Evolutionary conservation across 2,329 filamentous ascomycete genomes (phyloP).

Genomic region (Neurospora crassa): DNA sequence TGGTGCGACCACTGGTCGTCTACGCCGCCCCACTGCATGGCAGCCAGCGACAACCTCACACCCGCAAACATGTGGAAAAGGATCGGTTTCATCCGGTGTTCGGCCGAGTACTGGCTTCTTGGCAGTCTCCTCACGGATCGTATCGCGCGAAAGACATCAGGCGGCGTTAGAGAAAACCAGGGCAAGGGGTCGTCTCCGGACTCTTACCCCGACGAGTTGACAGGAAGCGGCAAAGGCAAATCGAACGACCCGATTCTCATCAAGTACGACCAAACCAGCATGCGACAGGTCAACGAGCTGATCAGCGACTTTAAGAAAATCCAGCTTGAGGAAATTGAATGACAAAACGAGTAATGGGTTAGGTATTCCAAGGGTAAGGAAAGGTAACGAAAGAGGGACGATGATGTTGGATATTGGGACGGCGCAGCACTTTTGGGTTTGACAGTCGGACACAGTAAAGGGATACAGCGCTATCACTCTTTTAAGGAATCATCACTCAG

Average conservation of each 20-base stretch:
- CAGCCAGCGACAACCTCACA: slow-evolving; percentile 9
- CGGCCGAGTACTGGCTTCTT: slow-evolving; percentile 27
- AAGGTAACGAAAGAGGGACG: neutral
- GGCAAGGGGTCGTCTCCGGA: neutral
- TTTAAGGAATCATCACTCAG: neutral
- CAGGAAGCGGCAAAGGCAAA: slow-evolving; percentile 4
- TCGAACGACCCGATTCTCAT: slow-evolving; percentile 22
- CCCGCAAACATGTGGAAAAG: slow-evolving; percentile 24
- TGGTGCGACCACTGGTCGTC: slow-evolving; percentile 10
- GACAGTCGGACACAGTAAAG: neutral
- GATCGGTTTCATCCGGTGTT: slow-evolving; percentile 25
- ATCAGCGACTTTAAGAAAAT: slow-evolving; percentile 26
- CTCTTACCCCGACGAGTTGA: neutral
- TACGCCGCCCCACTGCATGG: slow-evolving; percentile 12
- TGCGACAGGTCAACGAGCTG: slow-evolving; percentile 29
- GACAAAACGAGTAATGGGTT: neutral
- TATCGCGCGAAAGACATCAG: slow-evolving; percentile 11
- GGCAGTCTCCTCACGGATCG: slow-evolving; percentile 23
- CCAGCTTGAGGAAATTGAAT: slow-evolving; percentile 14
- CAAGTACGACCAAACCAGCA: slow-evolving; percentile 30
- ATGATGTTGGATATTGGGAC: neutral
- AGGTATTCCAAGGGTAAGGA: neutral
- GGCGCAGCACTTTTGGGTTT: neutral
- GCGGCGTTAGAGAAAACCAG: neutral
- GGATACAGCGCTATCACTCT: neutral